Conservation (phyloP, 148 eudicot genomes). For the Beta vulgaris region DNA sequence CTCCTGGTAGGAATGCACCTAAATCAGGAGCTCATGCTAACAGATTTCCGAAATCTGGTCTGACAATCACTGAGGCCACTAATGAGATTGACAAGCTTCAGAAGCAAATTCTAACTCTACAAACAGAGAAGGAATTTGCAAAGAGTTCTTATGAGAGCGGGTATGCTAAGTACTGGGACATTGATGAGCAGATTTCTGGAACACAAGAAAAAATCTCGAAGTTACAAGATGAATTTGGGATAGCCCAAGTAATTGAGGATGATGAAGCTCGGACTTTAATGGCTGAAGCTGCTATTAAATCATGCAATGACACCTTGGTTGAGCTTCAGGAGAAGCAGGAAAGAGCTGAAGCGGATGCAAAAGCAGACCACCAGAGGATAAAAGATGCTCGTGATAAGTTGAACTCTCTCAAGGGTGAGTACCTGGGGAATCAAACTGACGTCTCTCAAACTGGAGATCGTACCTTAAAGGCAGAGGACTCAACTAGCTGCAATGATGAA, state of each 20-base stretch:
- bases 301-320: constrained; percentile 65
- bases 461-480: constrained; percentile 26
- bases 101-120: constrained; percentile 66
- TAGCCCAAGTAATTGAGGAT: constrained; percentile 63
- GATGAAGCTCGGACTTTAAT: constrained; percentile 77
- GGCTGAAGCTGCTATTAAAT: constrained; percentile 79
- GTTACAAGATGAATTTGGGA: constrained; percentile 76
- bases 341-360: constrained; percentile 47
- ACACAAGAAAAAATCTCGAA: constrained; percentile 65
- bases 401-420: constrained; percentile 44
- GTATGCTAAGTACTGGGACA: constrained; percentile 61
- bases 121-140: constrained; percentile 82
- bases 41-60: constrained; percentile 55
- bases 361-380: constrained; percentile 48
- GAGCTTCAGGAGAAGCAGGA: constrained; percentile 70
- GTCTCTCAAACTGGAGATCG: constrained; percentile 20
- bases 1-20: constrained; percentile 26
- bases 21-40: constrained; percentile 27
- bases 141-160: constrained; percentile 85
- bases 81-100: constrained; percentile 83
- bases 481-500: constrained; percentile 14
- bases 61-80: constrained; percentile 59
- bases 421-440: constrained; percentile 20
- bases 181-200: constrained; percentile 59
- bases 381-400: constrained; percentile 55